Evolutionary conservation across 148 eudicot species (phyloP), one percentile per base, ranked within the genome.

Genomic region (Spergularia marina): DNA sequence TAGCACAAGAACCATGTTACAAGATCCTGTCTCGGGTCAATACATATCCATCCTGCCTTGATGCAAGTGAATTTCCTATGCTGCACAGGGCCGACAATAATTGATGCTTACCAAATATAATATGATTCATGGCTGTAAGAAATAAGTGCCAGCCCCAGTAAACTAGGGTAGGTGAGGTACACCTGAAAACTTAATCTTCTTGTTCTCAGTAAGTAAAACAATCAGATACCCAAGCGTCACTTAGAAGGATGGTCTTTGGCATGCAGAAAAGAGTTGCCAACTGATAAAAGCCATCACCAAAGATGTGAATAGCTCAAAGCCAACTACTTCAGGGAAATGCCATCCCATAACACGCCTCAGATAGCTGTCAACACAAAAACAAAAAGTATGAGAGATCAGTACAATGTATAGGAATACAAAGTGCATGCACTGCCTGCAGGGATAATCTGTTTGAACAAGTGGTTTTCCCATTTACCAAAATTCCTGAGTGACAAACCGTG

Each of bases 271-370:
- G 64, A 95, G 83, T 83, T 95, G 98, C 92, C 96, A 95, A 83
- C 98, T 92, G 68, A 89, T 84, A 59, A 95, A 89, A 77, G 98
- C 96, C 90, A 95, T 95, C 74, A 84, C 84, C 83, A 92, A 81
- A 64, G 98, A 95, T 67, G 90, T 81, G 78, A 83, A 75, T 40
- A 95, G 80, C 84, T 95, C 89, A 79, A 95, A 92, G 63, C 96
- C 93, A 57, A 95, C 98, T 34, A 92, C 90, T 84, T 95, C 82
- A 7, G 98, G 96, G 47, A 95, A 85, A 71, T 95, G 91, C 98
- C 98, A 95, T 82, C 91, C 98, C 83, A 95, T 82, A 68, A 96
- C 87, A 54, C 79, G 87, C 81, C 84, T 87, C 86, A 92, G 75
- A 79, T 95, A 95, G 85, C 98, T 95, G 91, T 83, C 76, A 75